These are phyloP conservation scores for Apophysomyces variabilis DNA, from an alignment of 371 early-diverging fungal species.

Conservation along the genomic window DNA sequence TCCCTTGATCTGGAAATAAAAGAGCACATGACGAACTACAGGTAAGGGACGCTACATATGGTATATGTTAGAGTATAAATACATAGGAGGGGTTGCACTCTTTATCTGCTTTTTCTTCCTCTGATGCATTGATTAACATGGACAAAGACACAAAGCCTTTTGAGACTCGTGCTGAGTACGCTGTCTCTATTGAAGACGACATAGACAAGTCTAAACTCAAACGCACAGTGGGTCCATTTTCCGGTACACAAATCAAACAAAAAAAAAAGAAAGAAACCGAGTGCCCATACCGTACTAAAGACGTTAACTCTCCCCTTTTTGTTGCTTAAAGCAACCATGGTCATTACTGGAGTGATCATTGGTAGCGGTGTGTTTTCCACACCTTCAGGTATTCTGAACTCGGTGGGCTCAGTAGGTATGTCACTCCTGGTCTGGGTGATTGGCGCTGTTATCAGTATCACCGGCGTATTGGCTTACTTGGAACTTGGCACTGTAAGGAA, in stretches of 20 bases:
- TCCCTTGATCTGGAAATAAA: no score
- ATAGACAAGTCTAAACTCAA: neutral
- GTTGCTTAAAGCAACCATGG: neutral
- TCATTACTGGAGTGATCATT: slow-evolving; percentile 22
- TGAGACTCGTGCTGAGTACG: neutral
- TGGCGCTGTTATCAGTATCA: slow-evolving; percentile 31
- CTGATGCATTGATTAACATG: no score
- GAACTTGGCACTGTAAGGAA: slow-evolving; percentile 35
- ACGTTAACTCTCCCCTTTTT: no score
- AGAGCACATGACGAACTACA: no score
- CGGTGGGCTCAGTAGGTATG: slow-evolving; percentile 44
- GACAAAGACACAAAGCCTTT: no score
- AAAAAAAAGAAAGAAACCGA: neutral
- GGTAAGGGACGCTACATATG: no score
- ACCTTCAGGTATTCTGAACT: slow-evolving; percentile 27
- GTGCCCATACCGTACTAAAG: neutral
- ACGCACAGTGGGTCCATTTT: neutral
- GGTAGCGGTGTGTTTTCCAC: slow-evolving; percentile 45
- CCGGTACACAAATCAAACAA: neutral
- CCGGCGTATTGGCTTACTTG: slow-evolving; percentile 35
- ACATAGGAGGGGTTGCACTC: no score
- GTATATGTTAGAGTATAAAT: no score
- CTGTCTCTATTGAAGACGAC: neutral
- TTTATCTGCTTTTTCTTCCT: no score
- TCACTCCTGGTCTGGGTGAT: slow-evolving; percentile 34